Conservation (phyloP, 352 stramenopile genomes). For the Globisporangium cylindrosporum region DNA sequence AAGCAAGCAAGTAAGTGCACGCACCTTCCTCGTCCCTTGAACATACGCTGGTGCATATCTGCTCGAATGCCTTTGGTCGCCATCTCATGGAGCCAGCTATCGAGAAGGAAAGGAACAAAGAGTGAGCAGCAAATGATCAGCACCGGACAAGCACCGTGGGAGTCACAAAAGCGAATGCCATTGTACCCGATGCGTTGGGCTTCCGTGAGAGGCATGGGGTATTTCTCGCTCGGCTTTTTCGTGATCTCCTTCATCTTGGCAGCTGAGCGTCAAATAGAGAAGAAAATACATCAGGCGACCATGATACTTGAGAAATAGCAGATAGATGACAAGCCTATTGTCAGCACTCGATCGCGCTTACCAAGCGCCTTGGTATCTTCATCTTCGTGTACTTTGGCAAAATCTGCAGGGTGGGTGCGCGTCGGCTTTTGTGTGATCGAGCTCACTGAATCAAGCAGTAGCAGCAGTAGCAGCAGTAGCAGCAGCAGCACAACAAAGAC, state of each 20-base stretch:
- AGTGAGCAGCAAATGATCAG: background rate
- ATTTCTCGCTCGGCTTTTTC: constrained; percentile 68
- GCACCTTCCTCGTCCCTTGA: constrained; percentile 76
- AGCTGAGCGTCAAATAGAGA: constrained; percentile 15
- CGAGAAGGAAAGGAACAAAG: background rate
- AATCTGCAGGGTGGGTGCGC: constrained; percentile 68
- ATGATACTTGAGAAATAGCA: background rate
- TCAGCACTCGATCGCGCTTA: constrained; percentile 10
- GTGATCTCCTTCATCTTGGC: constrained; percentile 62
- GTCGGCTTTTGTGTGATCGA: constrained; percentile 76
- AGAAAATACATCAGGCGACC: background rate
- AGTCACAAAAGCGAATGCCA: background rate
- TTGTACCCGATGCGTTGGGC: constrained; percentile 63
- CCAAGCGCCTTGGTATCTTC: constrained; percentile 51
- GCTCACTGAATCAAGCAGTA: constrained; percentile 41
- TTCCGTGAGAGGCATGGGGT: constrained; percentile 67
- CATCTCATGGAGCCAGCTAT: constrained; percentile 73
- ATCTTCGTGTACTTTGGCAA: constrained; percentile 55
- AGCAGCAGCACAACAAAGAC: background rate
- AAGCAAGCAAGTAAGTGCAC: background rate
- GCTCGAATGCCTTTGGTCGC: constrained; percentile 59
- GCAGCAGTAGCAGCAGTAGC: too few species aligned
- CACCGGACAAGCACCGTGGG: background rate
- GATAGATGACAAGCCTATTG: too few species aligned
- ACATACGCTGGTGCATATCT: constrained; percentile 80